Evolutionary conservation across 306 rosid genomes (phyloP), one percentile per base, ranked within the genome.

Genomic region (Amphicarpaea edgeworthii): DNA sequence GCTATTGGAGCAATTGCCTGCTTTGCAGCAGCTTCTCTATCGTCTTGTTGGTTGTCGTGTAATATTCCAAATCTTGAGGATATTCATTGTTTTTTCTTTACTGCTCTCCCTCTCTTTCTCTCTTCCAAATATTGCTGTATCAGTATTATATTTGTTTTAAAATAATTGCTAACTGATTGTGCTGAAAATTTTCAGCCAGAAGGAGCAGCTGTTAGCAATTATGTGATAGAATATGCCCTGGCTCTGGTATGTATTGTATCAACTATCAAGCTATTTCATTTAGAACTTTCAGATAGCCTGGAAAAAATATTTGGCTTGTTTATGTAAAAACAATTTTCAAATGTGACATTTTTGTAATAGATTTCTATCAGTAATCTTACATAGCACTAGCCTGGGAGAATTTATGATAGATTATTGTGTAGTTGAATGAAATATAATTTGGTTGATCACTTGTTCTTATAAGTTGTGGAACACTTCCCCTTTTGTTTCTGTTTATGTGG

Each of bases 41-140:
- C 92, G 88, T 28, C 93, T 92, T 80, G 63, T 88, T 83, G 93
- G 91, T 75, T 92, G 96, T 72, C 87, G 45, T 93, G 97, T 92
- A 85, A 11, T 41, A 43, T 53, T 77, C 23, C 45, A 34, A 59
- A 23, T 45, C 79, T 20, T 66, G 10, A 50, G 54, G 77, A 80
- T 81, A 16, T 55, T 57, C 6, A 26, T 42, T 23, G 7, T 47
- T n/a, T 17, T 58, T 45, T 32, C 40, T 46, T 23, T 5, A 21
- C 15, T 67, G 37, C 6, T 26, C 40, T 58, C 10, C 34, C 23
- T 20, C 32, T 51, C 8, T 8, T 54, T 54, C 62, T 21, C 2
- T 41, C 20, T 19, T 34, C 20, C 62, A 14, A 59, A 26, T 15
- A 14, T 50, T 53, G 16, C 15, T 42, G 19, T 65, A 40, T 76